A percentile compares a stretch with the other conserved stretches of the same genome.
Evolutionary conservation across 805 yeast species (phyloP).

Genomic region (Wickerhamiella domercqiae): DNA sequence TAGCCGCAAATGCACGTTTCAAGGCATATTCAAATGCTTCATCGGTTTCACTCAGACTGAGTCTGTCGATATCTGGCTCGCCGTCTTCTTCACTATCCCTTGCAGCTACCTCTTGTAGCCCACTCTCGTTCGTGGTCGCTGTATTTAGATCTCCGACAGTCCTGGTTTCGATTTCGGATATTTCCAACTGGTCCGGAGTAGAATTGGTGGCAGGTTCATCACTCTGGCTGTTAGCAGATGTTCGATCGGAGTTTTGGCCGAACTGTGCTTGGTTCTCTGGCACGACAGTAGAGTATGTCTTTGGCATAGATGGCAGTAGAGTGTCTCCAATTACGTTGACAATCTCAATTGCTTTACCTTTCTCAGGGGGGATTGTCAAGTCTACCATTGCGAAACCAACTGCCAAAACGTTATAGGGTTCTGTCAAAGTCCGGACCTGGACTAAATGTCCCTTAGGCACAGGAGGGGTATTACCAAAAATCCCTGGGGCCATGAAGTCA

Average conservation of each 20-base stretch:
- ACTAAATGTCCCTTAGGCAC: slow-evolving; percentile 44
- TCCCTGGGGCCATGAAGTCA: slow-evolving; percentile 30
- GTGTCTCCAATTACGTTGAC: slow-evolving; percentile 57
- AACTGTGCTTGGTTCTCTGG: slow-evolving; percentile 28
- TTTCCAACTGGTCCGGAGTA: slow-evolving; percentile 2
- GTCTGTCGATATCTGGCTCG: slow-evolving; percentile 5
- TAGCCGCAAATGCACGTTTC: slow-evolving; percentile 45
- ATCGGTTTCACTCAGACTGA: slow-evolving; percentile 23
- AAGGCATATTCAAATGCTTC: slow-evolving; percentile 57
- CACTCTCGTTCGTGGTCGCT: too few species aligned
- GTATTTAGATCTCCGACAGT: neutral
- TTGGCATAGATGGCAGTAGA: slow-evolving; percentile 38
- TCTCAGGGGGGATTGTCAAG: slow-evolving; percentile 31
- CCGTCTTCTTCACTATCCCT: slow-evolving; percentile 4
- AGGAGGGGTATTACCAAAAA: slow-evolving; percentile 40
- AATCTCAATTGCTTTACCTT: slow-evolving; percentile 70
- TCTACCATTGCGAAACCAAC: slow-evolving; percentile 26
- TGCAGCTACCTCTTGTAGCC: too few species aligned
- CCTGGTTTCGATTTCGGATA: slow-evolving; percentile 1
- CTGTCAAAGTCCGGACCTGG: slow-evolving; percentile 44
- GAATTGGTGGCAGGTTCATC: slow-evolving; percentile 7
- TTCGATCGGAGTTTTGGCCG: slow-evolving; percentile 5
- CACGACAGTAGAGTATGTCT: too few species aligned
- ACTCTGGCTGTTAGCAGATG: slow-evolving; percentile 1
- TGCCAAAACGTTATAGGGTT: slow-evolving; percentile 16